Percentiles rank a stretch among this genome's conserved stretches.
Evolutionary conservation across 2,329 filamentous ascomycete genomes (phyloP).

Genomic region (Verruconis gallopava): DNA sequence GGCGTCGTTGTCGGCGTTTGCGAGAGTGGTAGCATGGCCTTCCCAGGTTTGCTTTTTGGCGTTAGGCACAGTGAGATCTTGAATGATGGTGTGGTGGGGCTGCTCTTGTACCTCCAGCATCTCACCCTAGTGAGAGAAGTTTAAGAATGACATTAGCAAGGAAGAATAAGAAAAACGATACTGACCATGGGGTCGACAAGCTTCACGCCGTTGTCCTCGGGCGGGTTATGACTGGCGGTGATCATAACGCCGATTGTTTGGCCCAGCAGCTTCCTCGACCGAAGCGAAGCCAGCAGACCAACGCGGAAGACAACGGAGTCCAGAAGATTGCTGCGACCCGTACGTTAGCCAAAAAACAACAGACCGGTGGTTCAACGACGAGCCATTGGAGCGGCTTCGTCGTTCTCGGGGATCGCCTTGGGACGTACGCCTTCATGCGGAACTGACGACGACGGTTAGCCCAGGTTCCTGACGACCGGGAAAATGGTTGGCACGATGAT

Average conservation of each 20-base stretch:
- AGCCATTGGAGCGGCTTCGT: constrained; percentile 18
- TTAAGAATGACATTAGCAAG: constrained; percentile 13
- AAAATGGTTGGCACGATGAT: constrained; percentile 20
- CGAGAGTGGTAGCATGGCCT: constrained; percentile 70
- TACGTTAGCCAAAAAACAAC: constrained; percentile 15
- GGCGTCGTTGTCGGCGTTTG: constrained; percentile 67
- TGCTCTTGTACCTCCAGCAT: constrained; percentile 75
- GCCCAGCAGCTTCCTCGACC: constrained; percentile 78
- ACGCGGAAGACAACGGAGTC: constrained; percentile 89
- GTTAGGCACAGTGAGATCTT: constrained; percentile 10
- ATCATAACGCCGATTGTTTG: constrained; percentile 96
- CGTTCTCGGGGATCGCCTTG: constrained; percentile 9
- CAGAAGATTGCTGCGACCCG: constrained; percentile 51
- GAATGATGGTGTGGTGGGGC: constrained; percentile 14
- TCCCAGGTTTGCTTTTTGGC: constrained; percentile 64
- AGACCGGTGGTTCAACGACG: too few species aligned
- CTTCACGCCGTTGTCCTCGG: constrained; percentile 85
- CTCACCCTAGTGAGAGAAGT: constrained; percentile 49
- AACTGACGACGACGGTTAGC: constrained; percentile 33
- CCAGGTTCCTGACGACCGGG: constrained; percentile 11
- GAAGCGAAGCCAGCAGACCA: constrained; percentile 74
- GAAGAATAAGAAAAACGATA: neutral
- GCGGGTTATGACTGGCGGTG: constrained; percentile 85
- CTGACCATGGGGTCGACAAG: constrained; percentile 83
- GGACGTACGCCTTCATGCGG: constrained; percentile 51